Evolutionary conservation across 345 rosid species (phyloP).

Genomic region (Gossypioides kirkii): DNA sequence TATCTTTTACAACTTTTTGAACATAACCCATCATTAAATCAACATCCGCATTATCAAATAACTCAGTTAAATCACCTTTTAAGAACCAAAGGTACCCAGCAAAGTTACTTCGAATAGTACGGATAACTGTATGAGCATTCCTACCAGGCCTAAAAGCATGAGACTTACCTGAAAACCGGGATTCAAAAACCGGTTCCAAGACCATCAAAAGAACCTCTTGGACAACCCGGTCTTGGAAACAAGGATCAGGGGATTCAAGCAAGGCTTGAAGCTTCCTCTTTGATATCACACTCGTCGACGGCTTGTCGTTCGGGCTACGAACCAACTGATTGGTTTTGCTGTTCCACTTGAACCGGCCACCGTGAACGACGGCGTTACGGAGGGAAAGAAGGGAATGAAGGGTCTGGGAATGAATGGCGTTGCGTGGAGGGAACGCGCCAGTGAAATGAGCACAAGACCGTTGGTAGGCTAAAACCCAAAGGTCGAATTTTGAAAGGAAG

Average conservation of each 20-base stretch:
- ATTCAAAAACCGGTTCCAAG: constrained; percentile 76
- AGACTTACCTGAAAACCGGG: constrained; percentile 60
- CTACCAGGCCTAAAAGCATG: constrained; percentile 92
- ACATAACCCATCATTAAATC: constrained; percentile 50
- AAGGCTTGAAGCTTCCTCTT: constrained; percentile 49
- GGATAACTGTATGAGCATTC: constrained; percentile 80
- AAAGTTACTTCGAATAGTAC: constrained; percentile 79
- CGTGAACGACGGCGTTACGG: constrained; percentile 49
- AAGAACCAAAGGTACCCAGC: constrained; percentile 94
- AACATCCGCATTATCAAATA: constrained; percentile 44
- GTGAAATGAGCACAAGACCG: constrained; percentile 71
- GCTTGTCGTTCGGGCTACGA: constrained; percentile 60
- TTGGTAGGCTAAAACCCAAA: constrained; percentile 92
- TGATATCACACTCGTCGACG: constrained; percentile 37
- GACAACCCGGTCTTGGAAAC: constrained; percentile 86
- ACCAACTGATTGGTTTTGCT: constrained; percentile 58
- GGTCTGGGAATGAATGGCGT: constrained; percentile 53
- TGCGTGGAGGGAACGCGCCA: constrained; percentile 91
- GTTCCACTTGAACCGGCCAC: constrained; percentile 65
- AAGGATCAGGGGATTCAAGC: constrained; percentile 46
- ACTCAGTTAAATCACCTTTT: constrained; percentile 68
- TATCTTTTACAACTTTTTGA: constrained; percentile 65
- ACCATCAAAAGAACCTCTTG: constrained; percentile 87
- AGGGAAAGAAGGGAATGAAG: constrained; percentile 75
- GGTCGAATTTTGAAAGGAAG: constrained; percentile 80